Evolutionary conservation across 768 basidiomycete genomes (phyloP), one percentile per base, ranked within the genome.

Genomic region (Leccinum rimulosum): DNA sequence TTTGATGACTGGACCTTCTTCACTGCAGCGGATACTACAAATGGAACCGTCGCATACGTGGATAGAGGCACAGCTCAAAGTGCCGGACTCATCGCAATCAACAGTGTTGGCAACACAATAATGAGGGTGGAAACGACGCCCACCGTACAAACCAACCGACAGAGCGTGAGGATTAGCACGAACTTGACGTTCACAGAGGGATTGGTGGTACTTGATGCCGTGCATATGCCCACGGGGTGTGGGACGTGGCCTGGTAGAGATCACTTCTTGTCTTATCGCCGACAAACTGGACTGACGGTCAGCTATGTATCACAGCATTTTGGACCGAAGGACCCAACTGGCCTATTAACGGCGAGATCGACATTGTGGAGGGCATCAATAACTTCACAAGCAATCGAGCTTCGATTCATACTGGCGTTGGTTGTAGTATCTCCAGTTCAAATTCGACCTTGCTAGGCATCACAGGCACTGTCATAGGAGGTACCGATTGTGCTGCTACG

Each of bases 191-290:
- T 83, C 67, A 88, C 82, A 31, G 83, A 84, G 9, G 87, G 81
- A 38, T 77, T 96, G 48, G 79, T 94, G 62, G 77, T 95, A 48
- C 80, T 95, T 79, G 93, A 95, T 72, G 82, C 91, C 28, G 79
- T 85, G 25, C 93, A 96, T 71, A 93, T 95, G 87, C 93, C 93
- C 6, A 85, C 86, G 0, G 93, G 93, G 14, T 95, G 93, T 73
- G 93, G 87, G 36, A 87, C 86, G 25, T 94, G 92, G 93, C 91
- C 91, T 58, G 79, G 77, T 77, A 58, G 45, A 64, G 66, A 54
- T 52, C 28, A 25, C 19, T 47, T 52, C 9, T 4, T 22, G 43
- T 40, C 6, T 40, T 52, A 35, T 50, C 47, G 51, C 36, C 7
- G 10, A 36, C 9, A 25, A 25, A 33, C 47, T 40, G 28, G 35